phyloP scores from a whole-genome alignment of 1,139 yeast species.

The Debaryomycetaceae sp. region DNA sequence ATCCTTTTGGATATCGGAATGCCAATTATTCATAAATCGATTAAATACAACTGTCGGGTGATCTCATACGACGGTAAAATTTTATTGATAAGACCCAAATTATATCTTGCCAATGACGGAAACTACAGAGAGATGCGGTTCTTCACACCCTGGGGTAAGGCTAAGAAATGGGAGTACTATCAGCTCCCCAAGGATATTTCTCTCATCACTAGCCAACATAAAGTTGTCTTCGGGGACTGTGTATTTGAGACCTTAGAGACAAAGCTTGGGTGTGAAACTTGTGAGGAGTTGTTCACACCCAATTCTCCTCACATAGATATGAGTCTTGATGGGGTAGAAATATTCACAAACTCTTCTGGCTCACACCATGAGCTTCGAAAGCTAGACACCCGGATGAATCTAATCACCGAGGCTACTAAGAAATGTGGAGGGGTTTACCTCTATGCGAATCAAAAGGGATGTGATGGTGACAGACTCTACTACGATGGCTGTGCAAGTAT shows the following conservation, averaged over 20 bases:
- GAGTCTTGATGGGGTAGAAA: conserved; percentile 95
- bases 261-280: conserved; percentile 90
- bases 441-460: conserved; percentile 93
- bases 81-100: conserved; percentile 83
- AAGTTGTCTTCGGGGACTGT: conserved; percentile 86
- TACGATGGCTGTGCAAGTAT: conserved; percentile 97
- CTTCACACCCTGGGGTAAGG: conserved; percentile 89
- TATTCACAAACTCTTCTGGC: conserved; percentile 91
- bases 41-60: conserved; percentile 87
- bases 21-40: conserved; percentile 85
- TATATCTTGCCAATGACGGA: conserved; percentile 94
- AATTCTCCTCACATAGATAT: conserved; percentile 89
- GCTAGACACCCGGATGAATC: conserved; percentile 73
- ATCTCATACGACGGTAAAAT: conserved; percentile 77
- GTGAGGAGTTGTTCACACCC: conserved; percentile 96
- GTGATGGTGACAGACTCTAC: conserved; percentile 96
- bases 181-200: conserved; percentile 68
- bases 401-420: conserved; percentile 88
- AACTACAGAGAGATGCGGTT: conserved; percentile 96
- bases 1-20: conserved; percentile 88
- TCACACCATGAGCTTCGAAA: conserved; percentile 95
- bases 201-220: conserved; percentile 57
- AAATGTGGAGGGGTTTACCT: conserved; percentile 95
- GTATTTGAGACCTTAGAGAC: conserved; percentile 81
- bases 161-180: conserved; percentile 68